phyloP scores from a whole-genome alignment of 1,139 yeast genomes.

The Diutina sp. region DNA sequence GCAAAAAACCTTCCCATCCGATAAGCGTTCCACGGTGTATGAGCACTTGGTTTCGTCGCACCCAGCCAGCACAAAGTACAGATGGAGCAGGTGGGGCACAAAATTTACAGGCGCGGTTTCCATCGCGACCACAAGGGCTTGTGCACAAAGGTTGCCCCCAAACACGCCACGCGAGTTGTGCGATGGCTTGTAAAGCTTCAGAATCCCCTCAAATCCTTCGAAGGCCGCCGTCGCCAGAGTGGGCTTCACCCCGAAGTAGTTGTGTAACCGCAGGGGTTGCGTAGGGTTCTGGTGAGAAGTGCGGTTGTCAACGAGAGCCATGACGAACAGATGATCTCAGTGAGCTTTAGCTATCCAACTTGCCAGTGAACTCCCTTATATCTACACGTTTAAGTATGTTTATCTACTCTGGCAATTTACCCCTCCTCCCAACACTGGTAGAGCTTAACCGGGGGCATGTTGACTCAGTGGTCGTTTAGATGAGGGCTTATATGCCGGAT shows the following conservation, averaged over 20 bases:
- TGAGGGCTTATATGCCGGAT: not conserved
- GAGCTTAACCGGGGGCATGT: not conserved
- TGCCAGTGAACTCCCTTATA: not conserved
- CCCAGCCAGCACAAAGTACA: conserved; percentile 25
- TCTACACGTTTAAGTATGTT: not conserved
- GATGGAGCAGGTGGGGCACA: conserved; percentile 30
- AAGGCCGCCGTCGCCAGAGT: not conserved
- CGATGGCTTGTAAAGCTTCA: conserved; percentile 21
- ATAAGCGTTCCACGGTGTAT: conserved; percentile 20
- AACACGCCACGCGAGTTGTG: conserved; percentile 23
- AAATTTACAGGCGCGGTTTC: conserved; percentile 18
- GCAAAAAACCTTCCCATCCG: conserved; percentile 46
- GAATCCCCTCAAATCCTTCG: not conserved
- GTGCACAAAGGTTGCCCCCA: conserved; percentile 31
- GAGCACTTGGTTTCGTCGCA: conserved; percentile 14
- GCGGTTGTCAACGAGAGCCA: conserved; percentile 1
- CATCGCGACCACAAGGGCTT: conserved; percentile 26
- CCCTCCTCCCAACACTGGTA: not conserved
- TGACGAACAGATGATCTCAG: not conserved
- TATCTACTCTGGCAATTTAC: not conserved
- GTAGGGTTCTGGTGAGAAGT: not conserved
- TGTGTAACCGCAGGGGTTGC: not conserved
- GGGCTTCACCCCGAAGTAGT: not conserved
- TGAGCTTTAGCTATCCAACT: not conserved
- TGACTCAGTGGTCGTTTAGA: not conserved